phyloP scores from a whole-genome alignment of 352 stramenopile genomes.

The Pythium brassicae region DNA sequence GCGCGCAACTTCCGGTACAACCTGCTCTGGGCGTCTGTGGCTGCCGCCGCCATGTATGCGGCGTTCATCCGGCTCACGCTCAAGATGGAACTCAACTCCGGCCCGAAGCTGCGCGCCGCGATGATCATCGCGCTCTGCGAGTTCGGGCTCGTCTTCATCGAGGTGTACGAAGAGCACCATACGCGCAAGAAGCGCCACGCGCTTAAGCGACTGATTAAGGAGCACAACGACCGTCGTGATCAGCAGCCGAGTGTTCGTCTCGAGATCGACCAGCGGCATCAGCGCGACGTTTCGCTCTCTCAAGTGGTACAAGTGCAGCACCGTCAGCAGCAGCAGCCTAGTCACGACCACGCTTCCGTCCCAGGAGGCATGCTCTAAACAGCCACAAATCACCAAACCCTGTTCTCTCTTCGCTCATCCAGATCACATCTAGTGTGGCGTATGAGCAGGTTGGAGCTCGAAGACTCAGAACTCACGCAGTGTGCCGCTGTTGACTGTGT shows the following conservation, averaged over 20 bases:
- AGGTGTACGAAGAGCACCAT: conserved; percentile 68
- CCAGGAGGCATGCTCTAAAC: conserved; percentile 32
- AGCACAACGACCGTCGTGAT: conserved; percentile 5
- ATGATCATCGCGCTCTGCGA: conserved; percentile 62
- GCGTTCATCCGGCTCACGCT: conserved; percentile 47
- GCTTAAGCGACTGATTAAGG: conserved; percentile 43
- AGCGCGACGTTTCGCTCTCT: background rate
- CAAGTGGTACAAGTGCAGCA: conserved; percentile 7
- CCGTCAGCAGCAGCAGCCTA: conserved; percentile 19
- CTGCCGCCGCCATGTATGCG: conserved; percentile 49
- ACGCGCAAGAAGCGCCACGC: conserved; percentile 51
- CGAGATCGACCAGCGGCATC: background rate
- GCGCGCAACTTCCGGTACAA: conserved; percentile 83
- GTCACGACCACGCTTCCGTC: conserved; percentile 11
- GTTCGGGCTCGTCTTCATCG: conserved; percentile 60
- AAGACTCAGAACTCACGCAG: no score
- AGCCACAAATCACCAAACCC: no score
- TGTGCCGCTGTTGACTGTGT: no score
- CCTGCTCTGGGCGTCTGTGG: conserved; percentile 57
- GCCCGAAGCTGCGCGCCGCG: conserved; percentile 54
- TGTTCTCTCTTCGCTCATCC: no score
- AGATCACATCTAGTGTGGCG: no score
- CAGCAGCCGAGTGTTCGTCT: background rate
- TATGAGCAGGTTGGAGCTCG: no score
- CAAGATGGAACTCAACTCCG: conserved; percentile 55